Evolutionary conservation across 176 grass and related monocot species (phyloP), one percentile per base, ranked within the genome.

Genomic region (Oryza longistaminata): DNA sequence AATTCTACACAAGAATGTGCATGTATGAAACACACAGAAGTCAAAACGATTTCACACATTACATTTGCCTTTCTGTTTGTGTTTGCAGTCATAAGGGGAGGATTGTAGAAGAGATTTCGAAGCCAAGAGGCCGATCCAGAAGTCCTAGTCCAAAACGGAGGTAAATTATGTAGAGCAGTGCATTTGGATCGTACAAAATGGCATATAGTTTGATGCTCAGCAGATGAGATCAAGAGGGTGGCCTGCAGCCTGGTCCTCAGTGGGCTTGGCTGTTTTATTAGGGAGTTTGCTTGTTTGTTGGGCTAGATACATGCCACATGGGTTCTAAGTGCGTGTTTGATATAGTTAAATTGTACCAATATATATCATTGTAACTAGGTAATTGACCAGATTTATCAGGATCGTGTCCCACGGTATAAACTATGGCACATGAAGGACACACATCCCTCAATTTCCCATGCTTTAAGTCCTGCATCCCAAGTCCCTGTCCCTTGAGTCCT

Each of bases 141-240:
- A 97, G 89, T 75, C 89, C 43, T 14, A 94, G 94, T 78, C 94
- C 91, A 60, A 91, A 74, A 68, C 84, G 40, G 29, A 92, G 92
- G 92, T 94, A 86, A 73, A 53, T 53, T 29, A 46, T 66, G 22
- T 24, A 22, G 62, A 64, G 6, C 8, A 12, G 22, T 40, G 7
- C 73, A 27, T 90, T 45, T 58, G 9, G 58, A 70, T 77, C 0
- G 35, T 80, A 69, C 74, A 35, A 35, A 67, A 27, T 64, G 74
- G 15, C 3, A 62, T 42, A 4, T n/a, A 53, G 55, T 22, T 73
- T 74, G 43, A 27, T 84, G 22, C 12, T 76, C 35, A 27, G 27
- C 46, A 67, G 42, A 73, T 74, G 44, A 46, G 44, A 46, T 46
- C 11, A 11, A 46, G 44, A 24, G 17, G 40, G 14, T 52, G 14